Base-by-base conservation (phyloP, 2,329 filamentous ascomycete species). In the Colletotrichum orchidophilum region DNA sequence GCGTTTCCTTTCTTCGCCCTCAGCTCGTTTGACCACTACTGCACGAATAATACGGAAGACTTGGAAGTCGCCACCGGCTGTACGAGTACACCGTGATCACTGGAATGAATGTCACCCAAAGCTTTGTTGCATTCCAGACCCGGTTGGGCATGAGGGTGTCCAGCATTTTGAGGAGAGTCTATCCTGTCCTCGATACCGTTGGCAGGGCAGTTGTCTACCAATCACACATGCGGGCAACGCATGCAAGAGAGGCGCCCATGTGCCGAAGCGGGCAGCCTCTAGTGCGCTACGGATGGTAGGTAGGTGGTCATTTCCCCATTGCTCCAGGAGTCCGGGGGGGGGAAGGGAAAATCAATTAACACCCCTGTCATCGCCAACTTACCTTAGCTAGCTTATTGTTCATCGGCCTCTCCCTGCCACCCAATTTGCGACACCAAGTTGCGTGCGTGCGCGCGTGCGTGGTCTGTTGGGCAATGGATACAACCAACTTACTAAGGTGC, bases 311-410 rank as follows among this genome's bases (percentile, higher is more conserved):
- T 21, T 46, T 46, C 18, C 39, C n/a, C n/a, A 50, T 7, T 33
- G 27, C 39, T 46, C 39, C 18, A 8, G 50, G 21, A 53, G 26
- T 12, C 50, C 26, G 26, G 26, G 26, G 50, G 21, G n/a, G 12
- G 12, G 46, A 39, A 7, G 31, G 26, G 26, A 21, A 42, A 29
- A 58, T 57, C 65, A 63, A 64, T 68, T 58, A 49, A 68, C 29
- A 68, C 49, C 65, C 60, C 29, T 68, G 64, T 63, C 27, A 31
- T n/a, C 39, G 24, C 13, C n/a, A 26, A 12, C 21, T n/a, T n/a
- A n/a, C n/a, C n/a, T n/a, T n/a, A n/a, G n/a, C n/a, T n/a, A n/a
- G n/a, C n/a, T n/a, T n/a, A n/a, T n/a, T n/a, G n/a, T 18, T 21
- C 39, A 8, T 46, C 39, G 21, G 21, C 21, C 39, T 46, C 39